Evolutionary conservation across 176 grass and related monocot genomes (phyloP).

Genomic region (Puccinellia tenuiflora): DNA sequence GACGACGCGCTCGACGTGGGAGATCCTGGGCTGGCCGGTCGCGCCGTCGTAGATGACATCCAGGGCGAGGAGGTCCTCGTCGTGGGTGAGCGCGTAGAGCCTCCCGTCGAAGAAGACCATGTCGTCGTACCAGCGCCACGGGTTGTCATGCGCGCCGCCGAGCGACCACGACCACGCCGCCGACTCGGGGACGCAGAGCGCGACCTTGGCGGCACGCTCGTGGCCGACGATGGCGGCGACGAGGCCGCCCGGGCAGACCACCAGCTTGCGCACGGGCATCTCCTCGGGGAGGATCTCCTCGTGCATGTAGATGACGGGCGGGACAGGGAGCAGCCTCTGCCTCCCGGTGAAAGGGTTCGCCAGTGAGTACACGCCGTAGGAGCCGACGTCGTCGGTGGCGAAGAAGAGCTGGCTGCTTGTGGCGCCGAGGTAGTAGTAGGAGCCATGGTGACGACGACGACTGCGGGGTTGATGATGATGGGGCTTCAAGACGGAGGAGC

Average conservation of each 20-base stretch:
- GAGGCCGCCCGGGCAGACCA: not conserved
- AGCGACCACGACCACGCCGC: not conserved
- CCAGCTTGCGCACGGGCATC: not conserved
- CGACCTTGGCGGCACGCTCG: slow-evolving; percentile 6
- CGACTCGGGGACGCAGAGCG: not conserved
- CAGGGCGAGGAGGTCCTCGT: slow-evolving; percentile 8
- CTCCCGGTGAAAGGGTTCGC: not conserved
- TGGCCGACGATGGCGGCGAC: slow-evolving; percentile 1
- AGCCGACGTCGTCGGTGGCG: not conserved
- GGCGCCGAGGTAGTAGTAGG: not conserved
- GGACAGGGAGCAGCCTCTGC: not conserved
- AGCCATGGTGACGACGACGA: too few species aligned
- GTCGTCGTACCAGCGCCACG: slow-evolving; percentile 18
- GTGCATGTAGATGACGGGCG: not conserved
- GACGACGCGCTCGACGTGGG: not conserved
- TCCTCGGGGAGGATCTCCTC: not conserved
- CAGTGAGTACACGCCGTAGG: not conserved
- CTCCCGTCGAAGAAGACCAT: not conserved
- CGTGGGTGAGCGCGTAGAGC: slow-evolving; percentile 6
- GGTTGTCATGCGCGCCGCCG: not conserved
- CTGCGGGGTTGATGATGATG: too few species aligned
- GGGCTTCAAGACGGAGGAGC: too few species aligned
- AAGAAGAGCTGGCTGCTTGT: not conserved
- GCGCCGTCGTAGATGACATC: not conserved
- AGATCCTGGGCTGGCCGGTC: not conserved